Percentiles rank a stretch among this genome's conserved stretches.
Evolutionary conservation across 495 filamentous ascomycete genomes (phyloP).

Genomic region (Chaetomium tenue): DNA sequence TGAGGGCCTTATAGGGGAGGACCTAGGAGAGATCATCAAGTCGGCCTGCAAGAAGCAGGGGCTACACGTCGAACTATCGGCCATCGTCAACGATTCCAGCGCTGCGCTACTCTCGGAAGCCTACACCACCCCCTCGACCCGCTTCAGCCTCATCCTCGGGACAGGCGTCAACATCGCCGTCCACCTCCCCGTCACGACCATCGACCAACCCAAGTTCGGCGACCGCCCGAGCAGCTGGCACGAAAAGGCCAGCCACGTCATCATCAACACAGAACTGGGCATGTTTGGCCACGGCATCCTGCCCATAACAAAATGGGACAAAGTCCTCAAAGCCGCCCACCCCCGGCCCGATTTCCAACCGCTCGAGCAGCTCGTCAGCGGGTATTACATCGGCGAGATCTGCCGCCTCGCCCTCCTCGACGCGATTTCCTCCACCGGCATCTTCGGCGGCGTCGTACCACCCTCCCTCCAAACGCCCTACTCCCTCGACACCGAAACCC

Average conservation of each 20-base stretch:
- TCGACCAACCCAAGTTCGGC: conserved; percentile 51
- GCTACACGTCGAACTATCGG: conserved; percentile 62
- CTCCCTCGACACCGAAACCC: conserved; percentile 58
- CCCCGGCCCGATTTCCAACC: conserved; percentile 79
- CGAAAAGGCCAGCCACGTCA: conserved; percentile 53
- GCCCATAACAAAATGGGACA: conserved; percentile 73
- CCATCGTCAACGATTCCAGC: conserved; percentile 82
- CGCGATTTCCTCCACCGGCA: conserved; percentile 51
- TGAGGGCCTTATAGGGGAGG: conserved; percentile 50
- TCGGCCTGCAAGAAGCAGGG: conserved; percentile 44
- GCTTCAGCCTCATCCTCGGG: conserved; percentile 56
- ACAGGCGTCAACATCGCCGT: conserved; percentile 57
- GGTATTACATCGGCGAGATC: conserved; percentile 81
- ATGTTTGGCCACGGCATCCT: conserved; percentile 73
- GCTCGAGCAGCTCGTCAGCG: conserved; percentile 77
- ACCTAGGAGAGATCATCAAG: conserved; percentile 53
- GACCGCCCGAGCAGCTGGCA: conserved; percentile 55
- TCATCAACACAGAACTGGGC: conserved; percentile 84
- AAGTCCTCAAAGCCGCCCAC: conserved; percentile 58
- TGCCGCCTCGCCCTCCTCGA: conserved; percentile 68
- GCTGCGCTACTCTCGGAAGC: conserved; percentile 77
- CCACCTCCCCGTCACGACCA: conserved; percentile 53
- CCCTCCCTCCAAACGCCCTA: conserved; percentile 53
- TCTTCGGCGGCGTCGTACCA: conserved; percentile 59
- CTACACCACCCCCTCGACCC: conserved; percentile 65